Percentiles rank a stretch among this genome's conserved stretches.
phyloP scores from a whole-genome alignment of 495 filamentous ascomycete genomes.

The Pseudotulostoma volvatum region DNA sequence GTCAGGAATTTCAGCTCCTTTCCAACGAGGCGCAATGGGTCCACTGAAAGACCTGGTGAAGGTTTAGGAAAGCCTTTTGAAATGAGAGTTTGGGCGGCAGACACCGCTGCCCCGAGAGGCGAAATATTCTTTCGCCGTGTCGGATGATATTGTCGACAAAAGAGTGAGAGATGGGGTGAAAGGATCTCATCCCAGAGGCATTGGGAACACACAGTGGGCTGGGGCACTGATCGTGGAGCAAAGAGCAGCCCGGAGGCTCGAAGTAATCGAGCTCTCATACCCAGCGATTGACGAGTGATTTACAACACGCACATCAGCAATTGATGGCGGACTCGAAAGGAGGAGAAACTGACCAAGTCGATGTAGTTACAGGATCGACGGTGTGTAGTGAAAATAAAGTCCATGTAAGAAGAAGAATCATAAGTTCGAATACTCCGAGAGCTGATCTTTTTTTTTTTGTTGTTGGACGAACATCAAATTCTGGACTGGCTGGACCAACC shows the following conservation, averaged over 20 bases:
- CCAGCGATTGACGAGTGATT: too few relatives aligned
- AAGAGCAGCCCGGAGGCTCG: constrained; percentile 23
- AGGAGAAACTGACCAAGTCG: neutral
- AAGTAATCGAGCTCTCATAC: constrained; percentile 28
- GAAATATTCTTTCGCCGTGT: constrained; percentile 31
- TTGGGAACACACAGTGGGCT: constrained; percentile 25
- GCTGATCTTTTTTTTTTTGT: too few relatives aligned
- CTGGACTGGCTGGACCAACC: too few relatives aligned
- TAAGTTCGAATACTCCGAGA: too few relatives aligned
- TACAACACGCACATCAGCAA: too few relatives aligned
- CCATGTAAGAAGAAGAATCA: too few relatives aligned
- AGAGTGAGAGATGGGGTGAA: constrained; percentile 9
- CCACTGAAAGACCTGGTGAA: constrained; percentile 44
- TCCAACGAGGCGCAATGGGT: constrained; percentile 66
- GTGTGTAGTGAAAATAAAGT: too few relatives aligned
- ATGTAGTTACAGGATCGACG: too few relatives aligned
- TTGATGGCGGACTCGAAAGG: too few relatives aligned
- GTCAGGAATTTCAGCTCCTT: constrained; percentile 92
- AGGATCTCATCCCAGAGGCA: constrained; percentile 29
- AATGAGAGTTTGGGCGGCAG: constrained; percentile 63
- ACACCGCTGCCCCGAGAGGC: constrained; percentile 51
- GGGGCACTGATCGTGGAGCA: constrained; percentile 12
- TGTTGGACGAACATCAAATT: too few relatives aligned
- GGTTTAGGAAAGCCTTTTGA: constrained; percentile 47
- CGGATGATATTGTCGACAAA: constrained; percentile 24